A percentile compares a stretch with the other conserved stretches of the same genome.
phyloP scores from a whole-genome alignment of 805 yeast species.

The Maudiozyma pseudohumilis region DNA sequence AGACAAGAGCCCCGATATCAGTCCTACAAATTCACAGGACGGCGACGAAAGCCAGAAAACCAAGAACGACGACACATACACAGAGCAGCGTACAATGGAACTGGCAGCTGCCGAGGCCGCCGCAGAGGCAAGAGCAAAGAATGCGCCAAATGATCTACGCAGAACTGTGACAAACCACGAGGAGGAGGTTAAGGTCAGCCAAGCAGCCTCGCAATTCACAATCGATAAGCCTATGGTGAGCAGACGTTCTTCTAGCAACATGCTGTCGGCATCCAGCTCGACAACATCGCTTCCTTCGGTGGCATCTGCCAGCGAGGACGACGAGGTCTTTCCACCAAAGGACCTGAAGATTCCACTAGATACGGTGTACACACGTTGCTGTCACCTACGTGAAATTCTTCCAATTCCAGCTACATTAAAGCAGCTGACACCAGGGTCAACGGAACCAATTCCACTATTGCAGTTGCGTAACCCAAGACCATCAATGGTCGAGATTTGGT shows the following conservation, averaged over 20 bases:
- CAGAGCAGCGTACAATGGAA: constrained; percentile 24
- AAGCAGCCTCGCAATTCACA: constrained; percentile 28
- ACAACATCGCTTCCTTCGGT: constrained; percentile 8
- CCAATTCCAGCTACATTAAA: constrained; percentile 86
- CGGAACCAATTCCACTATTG: constrained; percentile 70
- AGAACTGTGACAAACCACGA: constrained; percentile 28
- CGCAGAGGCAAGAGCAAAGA: constrained; percentile 30
- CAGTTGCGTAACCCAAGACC: constrained; percentile 81
- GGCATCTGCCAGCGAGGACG: constrained; percentile 3
- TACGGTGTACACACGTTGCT: constrained; percentile 78
- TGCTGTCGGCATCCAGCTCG: constrained; percentile 10
- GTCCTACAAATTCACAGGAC: no score
- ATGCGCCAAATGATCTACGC: constrained; percentile 25
- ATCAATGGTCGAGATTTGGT: constrained; percentile 73
- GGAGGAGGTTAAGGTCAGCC: constrained; percentile 31
- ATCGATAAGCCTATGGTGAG: constrained; percentile 38
- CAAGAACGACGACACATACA: constrained; percentile 20
- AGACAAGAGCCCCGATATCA: no score
- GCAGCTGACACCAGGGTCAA: constrained; percentile 63
- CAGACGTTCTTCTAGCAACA: constrained; percentile 25
- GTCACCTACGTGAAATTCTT: constrained; percentile 81
- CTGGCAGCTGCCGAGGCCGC: constrained; percentile 32
- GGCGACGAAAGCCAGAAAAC: constrained; percentile 29
- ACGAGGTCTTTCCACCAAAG: constrained; percentile 24
- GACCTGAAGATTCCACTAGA: constrained; percentile 41